Evolutionary conservation across 345 rosid species (phyloP), one percentile per base, ranked within the genome.

Genomic region (Cardamine chenopodiifolia): DNA sequence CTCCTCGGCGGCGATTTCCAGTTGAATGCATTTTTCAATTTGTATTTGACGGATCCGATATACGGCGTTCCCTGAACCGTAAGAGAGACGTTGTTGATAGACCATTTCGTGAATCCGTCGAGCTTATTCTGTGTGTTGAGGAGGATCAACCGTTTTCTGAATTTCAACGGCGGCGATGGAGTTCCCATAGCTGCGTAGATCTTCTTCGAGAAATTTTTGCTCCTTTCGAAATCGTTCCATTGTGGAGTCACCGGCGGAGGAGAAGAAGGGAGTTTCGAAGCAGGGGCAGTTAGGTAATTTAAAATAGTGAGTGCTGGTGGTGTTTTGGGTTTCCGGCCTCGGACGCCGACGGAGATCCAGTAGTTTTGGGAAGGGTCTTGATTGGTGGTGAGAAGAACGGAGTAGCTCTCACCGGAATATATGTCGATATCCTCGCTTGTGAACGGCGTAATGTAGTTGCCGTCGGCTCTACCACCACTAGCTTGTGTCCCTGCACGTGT

Each of bases 381-480:
- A 39, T 87, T 25, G 7, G 98, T 88, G 10, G 40, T 82, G 3
- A 94, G 37, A 6, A 94, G 70, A 2, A 94, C 83, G 0, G 98
- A 94, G 85, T 91, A 94, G 77, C 80, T 89, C 53, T 94, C 93
- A 49, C 98, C 98, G 9, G 93, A 89, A 37, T 91, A 88, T 25
- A 91, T 81, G 78, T 88, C 91, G 45, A 94, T 19, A 31, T 87
- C 85, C 5, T 84, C 76, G 0, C 82, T 83, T 14, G 31, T n/a
- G 42, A 91, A 91, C 26, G 93, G 96, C 26, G 85, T 73, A 3
- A 94, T 78, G 59, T 90, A 85, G 66, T 94, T 89, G n/a, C 90
- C 97, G 81, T 93, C 98, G 0, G 96, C 98, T 91, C 98, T 18
- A 93, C 96, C 64, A 88, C 97, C 31, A 75, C 12, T 82, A 93